Evolutionary conservation across 2,329 filamentous ascomycete genomes (phyloP), one percentile per base, ranked within the genome.

Genomic region (Lachnellula cervina): DNA sequence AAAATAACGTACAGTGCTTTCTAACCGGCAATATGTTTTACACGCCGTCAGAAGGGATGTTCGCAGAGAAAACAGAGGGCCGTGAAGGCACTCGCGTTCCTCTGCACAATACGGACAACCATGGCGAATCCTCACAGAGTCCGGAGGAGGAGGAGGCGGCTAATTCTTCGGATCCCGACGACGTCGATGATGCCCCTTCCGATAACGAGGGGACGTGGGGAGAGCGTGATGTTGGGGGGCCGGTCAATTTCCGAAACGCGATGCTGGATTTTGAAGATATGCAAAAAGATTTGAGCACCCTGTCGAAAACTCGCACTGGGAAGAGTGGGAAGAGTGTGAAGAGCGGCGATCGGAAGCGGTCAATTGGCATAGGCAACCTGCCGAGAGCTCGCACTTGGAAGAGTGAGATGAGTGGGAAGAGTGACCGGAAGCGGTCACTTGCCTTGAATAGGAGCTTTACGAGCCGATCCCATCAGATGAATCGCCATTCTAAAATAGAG

Each of bases 251-350:
- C 40, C 70, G 72, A 9, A 71, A 73, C 46, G 82, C 84, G 11
- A 80, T 82, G 76, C 75, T 81, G 57, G 82, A 86, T 19, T 83
- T 78, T 55, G 77, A 83, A 61, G 76, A 77, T 43, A 76, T 87
- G 67, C 73, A 78, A 38, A 72, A 73, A 49, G 77, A 84, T 59
- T 71, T 87, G 57, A 79, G 78, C 5, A 72, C 74, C 8, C 66
- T 85, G 21, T 82, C 78, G 43, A 71, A 76, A 55, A 73, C 73
- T 8, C 54, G 64, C 9, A 58, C 68, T 32, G 42, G 51, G 21
- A 60, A 55, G 23, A 65, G 47, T 17, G 46, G 52, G 11, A 56
- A 58, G 40, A 43, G 44, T 34, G 19, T 28, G 45, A 7, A 43
- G 38, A 35, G 37, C 48, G 28, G 11, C 46, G 43, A 42, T 42